These are phyloP conservation scores for Scleroderma bovista DNA, from an alignment of 768 basidiomycete genomes.

Conservation along the genomic window DNA sequence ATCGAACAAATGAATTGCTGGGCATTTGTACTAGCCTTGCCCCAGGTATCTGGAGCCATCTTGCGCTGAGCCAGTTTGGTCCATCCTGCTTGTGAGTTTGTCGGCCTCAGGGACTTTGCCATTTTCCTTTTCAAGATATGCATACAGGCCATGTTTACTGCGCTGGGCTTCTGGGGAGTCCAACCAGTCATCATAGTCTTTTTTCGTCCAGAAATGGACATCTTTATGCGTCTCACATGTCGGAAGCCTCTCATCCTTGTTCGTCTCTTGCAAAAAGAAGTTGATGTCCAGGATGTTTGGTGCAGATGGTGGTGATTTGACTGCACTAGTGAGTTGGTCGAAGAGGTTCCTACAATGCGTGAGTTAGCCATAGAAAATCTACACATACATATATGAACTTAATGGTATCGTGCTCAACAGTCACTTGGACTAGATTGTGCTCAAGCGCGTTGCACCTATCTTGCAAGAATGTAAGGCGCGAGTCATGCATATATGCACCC, in stretches of 20 bases:
- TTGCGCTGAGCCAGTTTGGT: not conserved
- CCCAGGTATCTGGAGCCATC: not conserved
- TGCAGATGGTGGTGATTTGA: not conserved
- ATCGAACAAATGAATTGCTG: not conserved
- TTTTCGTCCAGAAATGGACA: not conserved
- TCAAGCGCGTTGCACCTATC: not conserved
- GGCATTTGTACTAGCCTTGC: not conserved
- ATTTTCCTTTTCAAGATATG: no score
- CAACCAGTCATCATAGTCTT: not conserved
- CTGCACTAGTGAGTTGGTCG: not conserved
- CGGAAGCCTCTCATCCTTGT: not conserved
- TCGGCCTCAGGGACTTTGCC: not conserved
- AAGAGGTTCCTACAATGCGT: not conserved
- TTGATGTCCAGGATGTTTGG: not conserved
- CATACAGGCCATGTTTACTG: not conserved
- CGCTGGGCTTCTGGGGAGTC: not conserved
- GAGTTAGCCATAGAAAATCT: not conserved
- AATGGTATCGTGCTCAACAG: not conserved
- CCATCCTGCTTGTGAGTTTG: constrained; percentile 1
- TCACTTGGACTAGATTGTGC: not conserved
- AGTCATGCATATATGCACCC: not conserved
- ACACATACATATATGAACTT: not conserved
- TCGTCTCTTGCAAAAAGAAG: not conserved
- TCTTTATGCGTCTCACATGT: constrained; percentile 1
- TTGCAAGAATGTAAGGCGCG: not conserved